phyloP scores from a whole-genome alignment of 164 flowering plant genomes.

The Brasenia schreberi region DNA sequence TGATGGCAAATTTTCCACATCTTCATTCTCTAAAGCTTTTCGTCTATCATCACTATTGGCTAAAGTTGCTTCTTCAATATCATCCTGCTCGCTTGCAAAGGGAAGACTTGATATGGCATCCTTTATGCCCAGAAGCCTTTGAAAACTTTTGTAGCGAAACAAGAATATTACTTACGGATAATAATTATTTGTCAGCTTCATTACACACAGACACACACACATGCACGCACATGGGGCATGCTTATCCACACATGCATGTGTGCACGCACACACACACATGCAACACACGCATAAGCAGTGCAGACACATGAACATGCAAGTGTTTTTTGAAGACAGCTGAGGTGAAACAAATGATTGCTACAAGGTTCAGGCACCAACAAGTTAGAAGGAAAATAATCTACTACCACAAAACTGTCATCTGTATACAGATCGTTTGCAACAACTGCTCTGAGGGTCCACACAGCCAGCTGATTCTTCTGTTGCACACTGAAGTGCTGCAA shows the following conservation, averaged over 20 bases:
- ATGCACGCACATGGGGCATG: too few relatives aligned
- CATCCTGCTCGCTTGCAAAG: constrained; percentile 65
- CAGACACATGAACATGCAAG: too few relatives aligned
- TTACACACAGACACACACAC: too few relatives aligned
- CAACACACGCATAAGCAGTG: too few relatives aligned
- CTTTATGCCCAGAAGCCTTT: constrained; percentile 60
- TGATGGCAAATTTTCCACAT: constrained; percentile 11
- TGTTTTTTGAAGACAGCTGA: too few relatives aligned
- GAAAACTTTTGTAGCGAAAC: constrained; percentile 41
- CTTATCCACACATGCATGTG: too few relatives aligned
- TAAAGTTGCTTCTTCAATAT: constrained; percentile 46
- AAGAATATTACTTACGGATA: too few relatives aligned
- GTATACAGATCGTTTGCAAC: constrained; percentile 79
- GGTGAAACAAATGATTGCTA: too few relatives aligned
- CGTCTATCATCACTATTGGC: constrained; percentile 20
- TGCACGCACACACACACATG: too few relatives aligned
- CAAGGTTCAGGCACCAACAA: too few relatives aligned
- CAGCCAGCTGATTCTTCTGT: constrained; percentile 52
- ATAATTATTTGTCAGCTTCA: too few relatives aligned
- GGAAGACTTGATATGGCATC: constrained; percentile 71
- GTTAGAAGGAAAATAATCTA: constrained; percentile 3
- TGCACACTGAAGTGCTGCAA: constrained; percentile 49
- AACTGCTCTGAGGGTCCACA: constrained; percentile 70
- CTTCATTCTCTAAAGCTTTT: constrained; percentile 11
- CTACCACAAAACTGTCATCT: constrained; percentile 95